Percentiles rank a stretch among this genome's conserved stretches.
These are phyloP conservation scores for Tubosaeta sp. DNA, from an alignment of 768 basidiomycete genomes.

Conservation along the genomic window DNA sequence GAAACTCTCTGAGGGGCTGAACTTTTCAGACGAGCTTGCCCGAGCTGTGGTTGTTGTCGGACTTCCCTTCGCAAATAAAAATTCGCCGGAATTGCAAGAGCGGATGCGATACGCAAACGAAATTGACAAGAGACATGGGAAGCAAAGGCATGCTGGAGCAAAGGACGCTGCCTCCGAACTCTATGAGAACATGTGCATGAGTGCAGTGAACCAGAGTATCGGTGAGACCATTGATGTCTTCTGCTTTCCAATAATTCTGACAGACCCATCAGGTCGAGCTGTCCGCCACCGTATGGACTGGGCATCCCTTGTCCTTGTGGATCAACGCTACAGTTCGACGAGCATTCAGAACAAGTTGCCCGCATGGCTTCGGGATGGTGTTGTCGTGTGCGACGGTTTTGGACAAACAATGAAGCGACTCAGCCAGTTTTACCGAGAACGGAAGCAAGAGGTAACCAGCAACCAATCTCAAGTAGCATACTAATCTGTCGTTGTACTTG, in stretches of 20 bases:
- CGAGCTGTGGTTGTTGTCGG: slow-evolving; percentile 86
- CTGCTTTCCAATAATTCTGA: slow-evolving; percentile 1
- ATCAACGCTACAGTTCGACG: slow-evolving; percentile 69
- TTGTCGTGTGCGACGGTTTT: slow-evolving; percentile 59
- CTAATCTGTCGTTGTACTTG: neutral
- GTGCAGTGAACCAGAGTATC: slow-evolving; percentile 95
- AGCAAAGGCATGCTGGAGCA: slow-evolving; percentile 32
- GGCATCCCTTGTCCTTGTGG: slow-evolving; percentile 85
- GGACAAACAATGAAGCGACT: slow-evolving; percentile 68
- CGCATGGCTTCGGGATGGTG: slow-evolving; percentile 74
- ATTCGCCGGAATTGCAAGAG: slow-evolving; percentile 88
- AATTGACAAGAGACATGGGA: slow-evolving; percentile 43
- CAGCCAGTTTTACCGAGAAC: slow-evolving; percentile 64
- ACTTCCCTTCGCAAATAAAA: slow-evolving; percentile 88
- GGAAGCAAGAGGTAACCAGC: slow-evolving; percentile 27
- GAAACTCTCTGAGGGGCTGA: slow-evolving; percentile 91
- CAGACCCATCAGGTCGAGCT: slow-evolving; percentile 62
- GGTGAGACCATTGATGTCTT: slow-evolving; percentile 44
- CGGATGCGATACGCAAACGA: slow-evolving; percentile 84
- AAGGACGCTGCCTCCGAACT: slow-evolving; percentile 76
- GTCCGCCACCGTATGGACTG: slow-evolving; percentile 91
- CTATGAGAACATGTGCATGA: slow-evolving; percentile 90
- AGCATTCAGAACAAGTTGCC: slow-evolving; percentile 81
- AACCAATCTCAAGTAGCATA: slow-evolving; percentile 1
- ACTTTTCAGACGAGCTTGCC: slow-evolving; percentile 76